Evolutionary conservation across 208 protist species (phyloP).

Genomic region (Naegleria fowleri): DNA sequence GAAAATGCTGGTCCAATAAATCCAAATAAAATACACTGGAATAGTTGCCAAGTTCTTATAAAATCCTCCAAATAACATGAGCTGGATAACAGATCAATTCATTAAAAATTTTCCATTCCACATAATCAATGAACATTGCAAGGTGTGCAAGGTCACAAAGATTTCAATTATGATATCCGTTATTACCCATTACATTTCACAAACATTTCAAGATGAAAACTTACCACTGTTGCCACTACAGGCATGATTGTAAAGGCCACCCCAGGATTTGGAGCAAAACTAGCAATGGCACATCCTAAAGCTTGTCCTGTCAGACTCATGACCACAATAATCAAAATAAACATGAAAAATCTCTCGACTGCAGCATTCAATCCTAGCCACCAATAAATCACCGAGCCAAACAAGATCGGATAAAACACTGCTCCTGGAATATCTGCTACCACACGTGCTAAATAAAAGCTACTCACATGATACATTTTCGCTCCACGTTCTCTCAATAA

Average conservation of each 20-base stretch:
- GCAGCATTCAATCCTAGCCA: neutral
- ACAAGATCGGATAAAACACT: neutral
- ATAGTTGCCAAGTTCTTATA: slow-evolving; percentile 23
- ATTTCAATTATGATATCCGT: too few species aligned
- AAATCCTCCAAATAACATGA: slow-evolving; percentile 38
- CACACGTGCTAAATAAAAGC: neutral
- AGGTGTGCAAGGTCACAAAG: too few species aligned
- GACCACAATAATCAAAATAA: neutral
- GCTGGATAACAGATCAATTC: slow-evolving; percentile 21
- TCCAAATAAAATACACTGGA: slow-evolving; percentile 22
- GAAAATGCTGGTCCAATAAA: neutral
- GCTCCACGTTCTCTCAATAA: neutral
- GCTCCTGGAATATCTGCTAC: neutral
- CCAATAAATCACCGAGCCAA: slow-evolving; percentile 7
- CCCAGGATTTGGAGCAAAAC: neutral
- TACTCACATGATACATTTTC: neutral
- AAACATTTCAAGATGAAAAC: too few species aligned
- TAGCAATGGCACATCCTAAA: neutral
- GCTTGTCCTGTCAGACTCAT: neutral
- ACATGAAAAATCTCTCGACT: slow-evolving; percentile 15
- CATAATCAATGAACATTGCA: too few species aligned
- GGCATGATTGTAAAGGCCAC: neutral
- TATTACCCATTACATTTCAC: too few species aligned
- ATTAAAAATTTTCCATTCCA: neutral
- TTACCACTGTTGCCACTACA: neutral